Conservation (phyloP, 495 filamentous ascomycete genomes). For the Pseudoneurospora amorphoporcata region DNA sequence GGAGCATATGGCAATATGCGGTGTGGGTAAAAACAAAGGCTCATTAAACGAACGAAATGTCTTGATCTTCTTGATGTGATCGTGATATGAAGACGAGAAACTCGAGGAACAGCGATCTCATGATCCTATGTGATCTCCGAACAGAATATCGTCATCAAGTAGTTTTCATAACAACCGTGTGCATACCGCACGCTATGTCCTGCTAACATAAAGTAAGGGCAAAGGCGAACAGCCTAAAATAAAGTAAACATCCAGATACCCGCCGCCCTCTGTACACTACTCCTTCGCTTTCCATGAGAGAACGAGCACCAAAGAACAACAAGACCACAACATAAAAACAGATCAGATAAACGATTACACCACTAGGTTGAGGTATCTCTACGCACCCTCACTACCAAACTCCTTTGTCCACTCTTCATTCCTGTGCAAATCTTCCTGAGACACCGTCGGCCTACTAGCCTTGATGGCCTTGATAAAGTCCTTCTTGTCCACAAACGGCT, state of each 20-base stretch:
- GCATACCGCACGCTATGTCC: not conserved
- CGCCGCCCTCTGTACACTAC: not conserved
- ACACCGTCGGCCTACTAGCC: conserved; percentile 79
- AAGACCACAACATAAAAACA: not conserved
- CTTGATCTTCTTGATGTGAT: not conserved
- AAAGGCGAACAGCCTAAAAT: not conserved
- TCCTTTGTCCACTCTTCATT: conserved; percentile 94
- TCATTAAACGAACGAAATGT: not conserved
- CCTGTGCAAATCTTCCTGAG: conserved; percentile 64
- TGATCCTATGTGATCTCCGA: not conserved
- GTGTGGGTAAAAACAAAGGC: not conserved
- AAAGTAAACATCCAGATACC: not conserved
- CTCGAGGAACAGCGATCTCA: too few species aligned
- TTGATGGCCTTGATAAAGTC: conserved; percentile 93
- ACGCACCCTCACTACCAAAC: conserved; percentile 86
- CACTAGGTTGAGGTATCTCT: not conserved
- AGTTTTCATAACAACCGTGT: not conserved
- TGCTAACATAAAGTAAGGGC: not conserved
- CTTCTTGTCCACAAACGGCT: conserved; percentile 76
- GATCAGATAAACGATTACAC: not conserved
- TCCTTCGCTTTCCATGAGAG: not conserved
- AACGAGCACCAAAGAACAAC: not conserved
- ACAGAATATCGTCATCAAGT: not conserved
- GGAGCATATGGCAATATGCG: not conserved
- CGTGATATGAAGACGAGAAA: not conserved